Conservation (phyloP, 2,329 filamentous ascomycete species). For the Aaosphaeria pasadenensis region DNA sequence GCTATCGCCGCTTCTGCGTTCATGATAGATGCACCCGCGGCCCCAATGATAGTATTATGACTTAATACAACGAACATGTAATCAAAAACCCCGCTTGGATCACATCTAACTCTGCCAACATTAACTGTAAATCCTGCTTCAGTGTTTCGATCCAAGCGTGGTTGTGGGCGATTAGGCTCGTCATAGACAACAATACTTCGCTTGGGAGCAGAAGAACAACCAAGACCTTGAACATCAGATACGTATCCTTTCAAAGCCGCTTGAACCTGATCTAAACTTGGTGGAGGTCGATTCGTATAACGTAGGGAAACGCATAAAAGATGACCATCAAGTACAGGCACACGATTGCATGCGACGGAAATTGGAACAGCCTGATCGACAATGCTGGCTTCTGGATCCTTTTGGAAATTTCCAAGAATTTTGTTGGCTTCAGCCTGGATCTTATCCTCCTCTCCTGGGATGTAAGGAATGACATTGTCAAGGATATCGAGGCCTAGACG, state of each 20-base stretch:
- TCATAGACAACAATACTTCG: slow-evolving; percentile 86
- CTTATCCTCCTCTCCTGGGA: slow-evolving; percentile 93
- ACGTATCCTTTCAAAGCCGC: slow-evolving; percentile 77
- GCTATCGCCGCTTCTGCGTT: slow-evolving; percentile 91
- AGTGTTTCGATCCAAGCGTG: slow-evolving; percentile 81
- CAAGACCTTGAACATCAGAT: slow-evolving; percentile 76
- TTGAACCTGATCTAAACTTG: slow-evolving; percentile 72
- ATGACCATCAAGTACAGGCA: slow-evolving; percentile 93
- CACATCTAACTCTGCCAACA: slow-evolving; percentile 59
- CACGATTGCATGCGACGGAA: slow-evolving; percentile 86
- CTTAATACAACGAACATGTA: slow-evolving; percentile 92
- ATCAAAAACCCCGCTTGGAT: slow-evolving; percentile 86
- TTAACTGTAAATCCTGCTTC: slow-evolving; percentile 20
- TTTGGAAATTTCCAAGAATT: slow-evolving; percentile 77
- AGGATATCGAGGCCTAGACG: slow-evolving; percentile 73
- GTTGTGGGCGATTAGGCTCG: slow-evolving; percentile 86
- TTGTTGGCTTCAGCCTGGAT: slow-evolving; percentile 92
- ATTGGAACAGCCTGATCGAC: slow-evolving; percentile 75
- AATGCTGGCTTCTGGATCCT: slow-evolving; percentile 66
- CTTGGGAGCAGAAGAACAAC: slow-evolving; percentile 81
- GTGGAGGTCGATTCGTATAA: slow-evolving; percentile 73
- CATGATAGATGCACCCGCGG: slow-evolving; percentile 91
- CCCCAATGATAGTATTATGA: slow-evolving; percentile 78
- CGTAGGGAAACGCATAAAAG: slow-evolving; percentile 88
- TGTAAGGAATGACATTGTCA: slow-evolving; percentile 80